phyloP scores from a whole-genome alignment of 2,329 filamentous ascomycete genomes.

The Tolypocladium album region DNA sequence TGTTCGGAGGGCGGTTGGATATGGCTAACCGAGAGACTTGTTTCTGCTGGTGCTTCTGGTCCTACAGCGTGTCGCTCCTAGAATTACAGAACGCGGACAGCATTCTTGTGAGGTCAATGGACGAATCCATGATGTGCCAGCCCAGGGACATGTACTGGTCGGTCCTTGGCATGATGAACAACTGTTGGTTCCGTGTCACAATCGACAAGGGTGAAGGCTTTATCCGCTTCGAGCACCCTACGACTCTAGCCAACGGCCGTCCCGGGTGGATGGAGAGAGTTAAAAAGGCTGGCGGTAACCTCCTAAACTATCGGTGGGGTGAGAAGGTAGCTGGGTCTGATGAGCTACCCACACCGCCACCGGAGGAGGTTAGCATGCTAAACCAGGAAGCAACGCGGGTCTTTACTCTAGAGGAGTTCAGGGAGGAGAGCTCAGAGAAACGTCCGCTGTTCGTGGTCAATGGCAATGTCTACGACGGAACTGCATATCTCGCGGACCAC shows the following conservation, averaged over 20 bases:
- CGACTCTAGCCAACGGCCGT: slow-evolving; percentile 58
- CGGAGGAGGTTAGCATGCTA: no score
- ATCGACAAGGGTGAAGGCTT: slow-evolving; percentile 52
- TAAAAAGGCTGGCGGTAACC: slow-evolving; percentile 70
- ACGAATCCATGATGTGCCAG: slow-evolving; percentile 77
- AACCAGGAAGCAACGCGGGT: no score
- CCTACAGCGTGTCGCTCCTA: no score
- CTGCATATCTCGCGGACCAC: slow-evolving; percentile 67
- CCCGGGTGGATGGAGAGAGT: slow-evolving; percentile 90
- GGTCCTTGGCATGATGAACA: slow-evolving; percentile 96
- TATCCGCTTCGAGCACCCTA: slow-evolving; percentile 71
- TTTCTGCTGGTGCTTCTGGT: slow-evolving; percentile 92
- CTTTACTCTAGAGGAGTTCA: no score
- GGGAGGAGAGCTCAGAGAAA: no score
- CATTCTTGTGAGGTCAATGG: slow-evolving; percentile 78
- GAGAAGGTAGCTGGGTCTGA: slow-evolving; percentile 38
- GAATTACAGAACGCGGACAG: slow-evolving; percentile 57
- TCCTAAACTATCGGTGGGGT: slow-evolving; percentile 78
- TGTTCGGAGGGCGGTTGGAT: slow-evolving; percentile 58
- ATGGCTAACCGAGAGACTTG: slow-evolving; percentile 71
- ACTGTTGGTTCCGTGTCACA: slow-evolving; percentile 79
- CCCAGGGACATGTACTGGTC: slow-evolving; percentile 95
- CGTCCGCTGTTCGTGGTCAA: slow-evolving; percentile 58
- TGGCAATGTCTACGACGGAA: slow-evolving; percentile 83
- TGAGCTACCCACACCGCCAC: no score